Percentiles rank a stretch among this genome's conserved stretches.
These are phyloP conservation scores for Biscutella laevigata DNA, from an alignment of 441 rosid genomes.

Conservation along the genomic window DNA sequence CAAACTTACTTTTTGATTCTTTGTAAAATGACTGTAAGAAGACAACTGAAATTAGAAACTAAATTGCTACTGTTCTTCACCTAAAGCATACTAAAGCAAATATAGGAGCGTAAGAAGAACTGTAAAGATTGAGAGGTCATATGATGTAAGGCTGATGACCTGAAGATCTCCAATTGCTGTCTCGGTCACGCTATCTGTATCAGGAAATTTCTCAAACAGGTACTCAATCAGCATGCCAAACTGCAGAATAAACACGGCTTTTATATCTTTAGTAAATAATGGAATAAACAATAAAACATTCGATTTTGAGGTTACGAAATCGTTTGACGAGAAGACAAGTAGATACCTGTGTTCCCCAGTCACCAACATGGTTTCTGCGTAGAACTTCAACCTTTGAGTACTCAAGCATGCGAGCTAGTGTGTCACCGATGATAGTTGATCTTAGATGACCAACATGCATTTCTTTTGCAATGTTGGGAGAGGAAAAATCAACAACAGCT, in stretches of 20 bases:
- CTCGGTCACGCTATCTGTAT: constrained; percentile 56
- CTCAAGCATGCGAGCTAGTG: constrained; percentile 85
- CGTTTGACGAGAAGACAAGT: constrained; percentile 13
- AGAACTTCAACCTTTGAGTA: constrained; percentile 80
- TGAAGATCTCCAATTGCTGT: constrained; percentile 82
- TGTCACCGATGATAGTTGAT: constrained; percentile 91
- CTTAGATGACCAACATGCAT: constrained; percentile 95
- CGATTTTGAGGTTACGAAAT: background rate
- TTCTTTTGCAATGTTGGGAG: constrained; percentile 93
- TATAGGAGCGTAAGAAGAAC: background rate
- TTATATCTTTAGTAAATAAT: constrained; percentile 1
- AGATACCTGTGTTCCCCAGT: constrained; percentile 95
- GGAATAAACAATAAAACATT: background rate
- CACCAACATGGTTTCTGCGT: constrained; percentile 95
- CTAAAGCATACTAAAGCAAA: background rate
- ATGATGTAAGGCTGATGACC: constrained; percentile 35
- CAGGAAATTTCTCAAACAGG: constrained; percentile 73
- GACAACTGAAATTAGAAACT: constrained; percentile 21
- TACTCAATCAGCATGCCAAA: constrained; percentile 94
- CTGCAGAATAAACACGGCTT: constrained; percentile 37
- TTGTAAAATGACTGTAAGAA: constrained; percentile 61
- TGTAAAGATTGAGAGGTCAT: constrained; percentile 10
- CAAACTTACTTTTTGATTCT: constrained; percentile 70
- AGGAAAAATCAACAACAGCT: constrained; percentile 91
- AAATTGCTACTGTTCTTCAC: constrained; percentile 1